Percentiles rank a stretch among this genome's conserved stretches.
Evolutionary conservation across 805 yeast genomes (phyloP).

Genomic region (Ascoidea tarda): DNA sequence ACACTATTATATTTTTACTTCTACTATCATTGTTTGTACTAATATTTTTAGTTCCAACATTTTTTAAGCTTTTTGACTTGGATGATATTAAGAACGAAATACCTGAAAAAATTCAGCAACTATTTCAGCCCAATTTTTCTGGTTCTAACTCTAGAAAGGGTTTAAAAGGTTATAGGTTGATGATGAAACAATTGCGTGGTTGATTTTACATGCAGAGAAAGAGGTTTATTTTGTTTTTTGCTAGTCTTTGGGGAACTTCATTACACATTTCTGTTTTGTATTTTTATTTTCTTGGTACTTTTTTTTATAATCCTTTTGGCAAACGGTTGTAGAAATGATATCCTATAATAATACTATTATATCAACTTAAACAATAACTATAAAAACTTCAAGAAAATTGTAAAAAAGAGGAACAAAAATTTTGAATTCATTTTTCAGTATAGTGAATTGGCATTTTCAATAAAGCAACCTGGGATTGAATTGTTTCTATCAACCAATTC

Average conservation of each 20-base stretch:
- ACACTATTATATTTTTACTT: not conserved
- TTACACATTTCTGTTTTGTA: too few species aligned
- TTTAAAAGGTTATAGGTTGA: not conserved
- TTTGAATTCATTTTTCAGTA: not conserved
- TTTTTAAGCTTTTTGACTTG: not conserved
- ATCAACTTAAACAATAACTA: not conserved
- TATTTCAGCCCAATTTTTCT: not conserved
- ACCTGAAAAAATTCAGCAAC: not conserved
- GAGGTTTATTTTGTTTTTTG: too few species aligned
- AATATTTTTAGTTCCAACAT: not conserved
- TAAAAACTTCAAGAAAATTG: not conserved
- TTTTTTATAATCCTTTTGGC: too few species aligned
- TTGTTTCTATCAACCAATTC: constrained; percentile 32
- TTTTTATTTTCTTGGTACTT: too few species aligned
- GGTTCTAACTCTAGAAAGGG: not conserved
- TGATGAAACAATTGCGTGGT: not conserved
- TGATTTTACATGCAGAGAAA: too few species aligned
- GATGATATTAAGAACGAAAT: not conserved
- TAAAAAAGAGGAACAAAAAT: not conserved
- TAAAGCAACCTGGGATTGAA: constrained; percentile 47
- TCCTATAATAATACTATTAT: not conserved
- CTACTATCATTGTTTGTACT: not conserved
- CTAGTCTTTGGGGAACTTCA: too few species aligned
- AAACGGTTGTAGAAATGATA: too few species aligned
- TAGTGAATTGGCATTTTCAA: constrained; percentile 16